Evolutionary conservation across 305 asterid genomes (phyloP).

Genomic region (Stenogyne calaminthoides): DNA sequence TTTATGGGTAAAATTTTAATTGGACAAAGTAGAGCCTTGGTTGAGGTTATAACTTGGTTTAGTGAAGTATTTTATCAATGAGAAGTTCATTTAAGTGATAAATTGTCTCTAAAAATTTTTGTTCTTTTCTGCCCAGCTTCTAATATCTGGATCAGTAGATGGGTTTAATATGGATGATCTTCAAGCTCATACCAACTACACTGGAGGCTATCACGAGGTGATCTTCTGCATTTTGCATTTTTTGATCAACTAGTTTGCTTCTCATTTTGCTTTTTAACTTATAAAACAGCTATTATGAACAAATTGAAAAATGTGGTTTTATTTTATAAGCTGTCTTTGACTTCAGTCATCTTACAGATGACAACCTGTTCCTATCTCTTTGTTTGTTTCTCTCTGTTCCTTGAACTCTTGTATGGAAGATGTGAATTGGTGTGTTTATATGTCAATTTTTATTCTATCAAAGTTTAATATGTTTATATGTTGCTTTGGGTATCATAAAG

Average conservation of each 20-base stretch:
- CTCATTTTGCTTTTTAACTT: background rate
- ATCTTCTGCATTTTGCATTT: slow-evolving; percentile 15
- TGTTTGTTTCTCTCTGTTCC: too few species aligned
- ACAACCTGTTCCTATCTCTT: background rate
- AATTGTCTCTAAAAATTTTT: slow-evolving; percentile 13
- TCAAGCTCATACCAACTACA: slow-evolving; percentile 73
- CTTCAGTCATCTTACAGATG: slow-evolving; percentile 2
- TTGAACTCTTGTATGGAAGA: background rate
- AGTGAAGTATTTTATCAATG: background rate
- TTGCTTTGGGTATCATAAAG: background rate
- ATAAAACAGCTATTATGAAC: slow-evolving; percentile 4
- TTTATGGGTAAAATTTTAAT: slow-evolving; percentile 4
- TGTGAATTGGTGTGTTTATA: background rate
- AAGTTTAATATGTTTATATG: background rate
- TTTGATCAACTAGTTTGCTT: slow-evolving; percentile 1
- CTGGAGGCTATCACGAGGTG: slow-evolving; percentile 94
- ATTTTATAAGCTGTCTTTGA: background rate
- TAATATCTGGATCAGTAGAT: slow-evolving; percentile 92
- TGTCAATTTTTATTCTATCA: background rate
- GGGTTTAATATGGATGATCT: slow-evolving; percentile 87
- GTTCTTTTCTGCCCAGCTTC: slow-evolving; percentile 57
- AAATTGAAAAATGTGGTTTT: background rate
- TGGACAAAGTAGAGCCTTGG: slow-evolving; percentile 9
- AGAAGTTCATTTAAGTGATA: slow-evolving; percentile 15
- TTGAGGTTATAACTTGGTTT: background rate